Conservation (phyloP, 352 stramenopile species). For the Pythium volutum region DNA sequence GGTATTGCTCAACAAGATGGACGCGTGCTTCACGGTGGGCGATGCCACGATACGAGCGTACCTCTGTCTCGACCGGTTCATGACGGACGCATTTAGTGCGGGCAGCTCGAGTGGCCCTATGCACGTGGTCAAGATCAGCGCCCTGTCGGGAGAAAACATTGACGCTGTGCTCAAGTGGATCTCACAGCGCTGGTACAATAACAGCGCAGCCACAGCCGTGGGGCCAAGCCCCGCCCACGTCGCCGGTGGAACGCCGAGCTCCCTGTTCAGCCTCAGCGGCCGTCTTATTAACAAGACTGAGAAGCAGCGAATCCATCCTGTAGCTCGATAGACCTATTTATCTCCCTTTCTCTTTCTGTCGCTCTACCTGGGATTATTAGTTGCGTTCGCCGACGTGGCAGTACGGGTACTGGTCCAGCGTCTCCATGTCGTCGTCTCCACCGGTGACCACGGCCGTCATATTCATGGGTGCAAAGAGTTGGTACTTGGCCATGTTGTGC, state of each 20-base stretch:
- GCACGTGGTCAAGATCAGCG: constrained; percentile 59
- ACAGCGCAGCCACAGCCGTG: neutral
- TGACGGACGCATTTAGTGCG: constrained; percentile 21
- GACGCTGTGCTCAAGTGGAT: constrained; percentile 59
- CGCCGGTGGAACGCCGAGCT: neutral
- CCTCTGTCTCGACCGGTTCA: constrained; percentile 50
- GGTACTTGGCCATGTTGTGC: constrained; percentile 43
- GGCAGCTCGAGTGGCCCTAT: constrained; percentile 32
- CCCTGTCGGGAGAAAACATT: constrained; percentile 55
- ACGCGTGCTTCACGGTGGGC: constrained; percentile 43
- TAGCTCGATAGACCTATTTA: constrained; percentile 19
- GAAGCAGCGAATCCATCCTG: constrained; percentile 33
- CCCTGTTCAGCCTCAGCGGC: neutral
- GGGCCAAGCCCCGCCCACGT: constrained; percentile 15
- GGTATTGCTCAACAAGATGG: constrained; percentile 70
- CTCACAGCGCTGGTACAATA: constrained; percentile 28
- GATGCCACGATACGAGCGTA: constrained; percentile 50
- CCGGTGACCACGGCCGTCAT: neutral
- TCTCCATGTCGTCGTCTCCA: constrained; percentile 8
- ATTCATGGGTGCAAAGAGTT: constrained; percentile 40
- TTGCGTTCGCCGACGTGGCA: constrained; percentile 64
- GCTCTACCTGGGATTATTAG: constrained; percentile 8
- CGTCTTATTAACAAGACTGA: constrained; percentile 21
- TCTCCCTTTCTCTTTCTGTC: neutral
- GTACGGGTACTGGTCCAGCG: constrained; percentile 47